Evolutionary conservation across 139 green algal species (phyloP), one percentile per base, ranked within the genome.

Genomic region (Chloropicon primus): DNA sequence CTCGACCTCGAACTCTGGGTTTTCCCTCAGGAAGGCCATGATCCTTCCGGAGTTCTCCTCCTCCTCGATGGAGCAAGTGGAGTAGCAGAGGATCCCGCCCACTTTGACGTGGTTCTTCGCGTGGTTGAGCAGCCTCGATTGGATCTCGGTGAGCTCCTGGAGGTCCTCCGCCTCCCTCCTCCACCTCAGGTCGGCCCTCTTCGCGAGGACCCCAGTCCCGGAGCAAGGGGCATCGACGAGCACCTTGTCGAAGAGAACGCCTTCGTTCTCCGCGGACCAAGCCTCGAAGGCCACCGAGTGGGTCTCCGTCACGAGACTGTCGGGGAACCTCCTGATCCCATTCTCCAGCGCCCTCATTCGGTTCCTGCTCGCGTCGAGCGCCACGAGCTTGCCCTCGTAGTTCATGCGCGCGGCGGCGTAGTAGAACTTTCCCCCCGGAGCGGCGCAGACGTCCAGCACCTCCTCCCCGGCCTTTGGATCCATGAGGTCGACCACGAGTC

Each of bases 191-290:
- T 97, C 93, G 0, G 94, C 89, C 0, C 90, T 84, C 83, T 96
- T 97, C 21, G 82, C 74, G 25, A 97, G 85, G 73, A 97, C 92
- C 0, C 93, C 93, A 2, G 86, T 88, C 25, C 93, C 92, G n/a
- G 85, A 91, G 87, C 93, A 97, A 1, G 93, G 93, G 5, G 89
- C 91, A 54, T 97, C 93, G 62, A 97, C 54, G 71, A 97, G 87
- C 71, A 97, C 93, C 1, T 76, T 74, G 80, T 96, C 91, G 77
- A 87, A 96, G 22, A 62, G 41, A n/a, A 62, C 41, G 10, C 41
- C 41, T 17, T 62, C 41, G 41, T 62, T 62, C 41, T 62, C 41
- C 41, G 10, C 17, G 41, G 41, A 62, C 41, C 41, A 62, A 17
- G 5, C 41, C 41, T 62, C 41, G 41, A 62, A 62, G 10, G 41